Evolutionary conservation across 768 basidiomycete genomes (phyloP), one percentile per base, ranked within the genome.

Genomic region (Russula brevipes): DNA sequence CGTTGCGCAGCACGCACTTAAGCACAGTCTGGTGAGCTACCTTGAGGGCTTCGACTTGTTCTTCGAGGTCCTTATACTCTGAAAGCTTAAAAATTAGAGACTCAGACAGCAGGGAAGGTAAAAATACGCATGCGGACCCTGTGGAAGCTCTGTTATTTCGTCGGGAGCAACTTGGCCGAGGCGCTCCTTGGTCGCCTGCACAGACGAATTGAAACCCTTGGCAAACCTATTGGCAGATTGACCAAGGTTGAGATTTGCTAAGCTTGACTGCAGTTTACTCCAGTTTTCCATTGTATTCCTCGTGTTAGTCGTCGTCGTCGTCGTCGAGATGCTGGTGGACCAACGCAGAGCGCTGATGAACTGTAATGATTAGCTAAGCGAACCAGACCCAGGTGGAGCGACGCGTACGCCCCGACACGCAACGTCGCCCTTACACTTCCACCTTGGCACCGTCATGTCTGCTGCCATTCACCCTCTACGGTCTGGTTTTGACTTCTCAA

Each of bases 21-120:
- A 95, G 81, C 54, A 98, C 65, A 3, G 81, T 72, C 57, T 88
- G 71, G 72, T 96, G 94, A 5, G 91, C 88, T 50, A 81, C 77
- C 67, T 86, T 84, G 57, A 99, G 84, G 36, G 92, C 93, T 75
- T 99, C 97, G 45, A 98, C 97, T 60, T 93, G 88, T 51, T 87
- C 81, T 76, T 99, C 97, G 67, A 99, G 85, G 72, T 96, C 92
- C 71, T 88, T 94, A 82, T 98, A 99, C 74, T 99, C 96, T 91
- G 78, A 19, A 35, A 45, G 51, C 8, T 44, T 38, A 57, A 38
- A 35, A 12, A 24, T 53, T 10, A 44, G 41, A 60, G 8, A 24
- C 50, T 38, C 33, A 12, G 44, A 38, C 3, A 30, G 19, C n/a
- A 5, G 42, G 30, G 19, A n/a, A 51, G 7, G 31, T 4, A 36